phyloP scores from a whole-genome alignment of 176 grass and related monocot genomes.

The Carex littledalei region DNA sequence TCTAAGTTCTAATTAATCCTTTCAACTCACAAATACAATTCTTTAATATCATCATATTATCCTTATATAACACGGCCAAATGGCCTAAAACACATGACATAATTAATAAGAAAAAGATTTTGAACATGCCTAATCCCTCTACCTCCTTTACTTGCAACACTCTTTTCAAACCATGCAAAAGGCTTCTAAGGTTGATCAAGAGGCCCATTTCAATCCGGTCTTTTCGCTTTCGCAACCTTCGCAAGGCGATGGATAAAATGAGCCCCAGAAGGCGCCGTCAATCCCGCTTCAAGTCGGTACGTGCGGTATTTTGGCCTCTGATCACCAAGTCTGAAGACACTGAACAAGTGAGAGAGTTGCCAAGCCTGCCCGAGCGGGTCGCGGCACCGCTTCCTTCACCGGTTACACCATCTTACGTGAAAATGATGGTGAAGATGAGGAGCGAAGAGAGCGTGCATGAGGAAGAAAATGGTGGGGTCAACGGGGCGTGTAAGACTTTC shows the following conservation, averaged over 20 bases:
- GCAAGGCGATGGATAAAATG: constrained; percentile 35
- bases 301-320: constrained; percentile 48
- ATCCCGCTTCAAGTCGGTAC: constrained; percentile 26
- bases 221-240: constrained; percentile 54
- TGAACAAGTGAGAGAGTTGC: not conserved
- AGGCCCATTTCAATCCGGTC: constrained; percentile 35
- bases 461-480: not conserved
- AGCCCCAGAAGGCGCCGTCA: constrained; percentile 23
- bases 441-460: not conserved
- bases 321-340: constrained; percentile 17
- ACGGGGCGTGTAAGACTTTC: constrained; percentile 48
- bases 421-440: constrained; percentile 41
- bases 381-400: constrained; percentile 39
- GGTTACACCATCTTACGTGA: constrained; percentile 46
- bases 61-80: not conserved
- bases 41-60: not conserved
- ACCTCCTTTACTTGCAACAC: constrained; percentile 35
- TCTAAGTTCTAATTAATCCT: too few species aligned
- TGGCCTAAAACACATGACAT: not conserved
- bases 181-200: constrained; percentile 45
- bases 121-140: not conserved
- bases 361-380: not conserved
- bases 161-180: constrained; percentile 36
- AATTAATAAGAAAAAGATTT: not conserved
- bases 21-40: constrained; percentile 3